Evolutionary conservation across 441 rosid genomes (phyloP).

Genomic region (Arabidopsis hybrid): DNA sequence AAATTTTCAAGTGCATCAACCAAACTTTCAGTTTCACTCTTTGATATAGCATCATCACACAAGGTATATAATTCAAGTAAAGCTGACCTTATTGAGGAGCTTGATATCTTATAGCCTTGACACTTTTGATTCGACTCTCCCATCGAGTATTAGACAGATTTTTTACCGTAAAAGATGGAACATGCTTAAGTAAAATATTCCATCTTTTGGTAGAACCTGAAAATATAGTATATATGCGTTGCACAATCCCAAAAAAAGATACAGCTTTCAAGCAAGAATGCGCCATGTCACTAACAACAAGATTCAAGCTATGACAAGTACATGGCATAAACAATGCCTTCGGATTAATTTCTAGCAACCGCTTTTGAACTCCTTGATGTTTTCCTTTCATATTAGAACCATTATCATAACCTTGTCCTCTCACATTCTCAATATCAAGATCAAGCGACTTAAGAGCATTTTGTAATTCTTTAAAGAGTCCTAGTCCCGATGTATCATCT

Average conservation of each 20-base stretch:
- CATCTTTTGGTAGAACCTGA: conserved; percentile 1
- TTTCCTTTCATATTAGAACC: conserved; percentile 12
- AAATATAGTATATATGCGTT: conserved; percentile 1
- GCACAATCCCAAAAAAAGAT: conserved; percentile 10
- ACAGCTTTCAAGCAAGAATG: not conserved
- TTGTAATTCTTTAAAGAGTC: not conserved
- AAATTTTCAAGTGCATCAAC: conserved; percentile 21
- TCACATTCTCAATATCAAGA: conserved; percentile 9
- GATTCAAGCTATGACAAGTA: conserved; percentile 19
- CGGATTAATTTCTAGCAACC: too few relatives aligned
- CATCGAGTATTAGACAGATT: not conserved
- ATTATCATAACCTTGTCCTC: conserved; percentile 8
- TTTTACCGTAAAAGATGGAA: conserved; percentile 7
- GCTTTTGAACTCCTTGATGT: too few relatives aligned
- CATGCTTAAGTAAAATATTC: not conserved
- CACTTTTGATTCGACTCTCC: conserved; percentile 1
- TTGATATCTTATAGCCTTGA: conserved; percentile 1
- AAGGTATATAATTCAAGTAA: not conserved
- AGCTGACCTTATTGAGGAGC: not conserved
- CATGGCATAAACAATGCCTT: not conserved
- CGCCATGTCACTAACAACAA: conserved; percentile 17
- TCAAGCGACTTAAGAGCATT: not conserved
- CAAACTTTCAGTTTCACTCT: not conserved
- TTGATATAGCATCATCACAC: conserved; percentile 11
- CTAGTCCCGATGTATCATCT: not conserved